Percentiles rank a stretch among this genome's conserved stretches.
Conservation (phyloP, 805 yeast genomes). For the Groenewaldozyma tartarivorans region DNA sequence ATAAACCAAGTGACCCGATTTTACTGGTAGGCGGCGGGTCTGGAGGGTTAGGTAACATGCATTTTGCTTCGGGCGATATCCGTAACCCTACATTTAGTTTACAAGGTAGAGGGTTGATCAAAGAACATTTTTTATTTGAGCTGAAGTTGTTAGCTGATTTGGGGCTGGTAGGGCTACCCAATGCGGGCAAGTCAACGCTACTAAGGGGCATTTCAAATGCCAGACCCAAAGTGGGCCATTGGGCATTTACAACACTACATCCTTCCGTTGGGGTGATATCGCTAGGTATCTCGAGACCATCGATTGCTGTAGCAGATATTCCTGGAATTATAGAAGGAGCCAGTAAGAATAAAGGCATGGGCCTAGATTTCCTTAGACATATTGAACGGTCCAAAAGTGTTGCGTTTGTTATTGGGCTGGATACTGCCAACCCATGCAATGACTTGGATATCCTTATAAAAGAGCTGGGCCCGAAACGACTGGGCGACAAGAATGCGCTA, state of each 20-base stretch:
- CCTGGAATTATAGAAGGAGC: constrained; percentile 95
- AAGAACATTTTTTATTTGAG: constrained; percentile 65
- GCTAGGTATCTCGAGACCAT: constrained; percentile 38
- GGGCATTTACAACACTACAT: constrained; percentile 91
- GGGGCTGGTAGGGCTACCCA: constrained; percentile 91
- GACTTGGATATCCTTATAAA: constrained; percentile 54
- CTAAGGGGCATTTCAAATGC: constrained; percentile 83
- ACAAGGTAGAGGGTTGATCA: constrained; percentile 61
- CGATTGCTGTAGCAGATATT: constrained; percentile 92
- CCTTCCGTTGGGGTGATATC: constrained; percentile 88
- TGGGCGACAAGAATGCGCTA: constrained; percentile 52
- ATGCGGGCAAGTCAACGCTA: constrained; percentile 92
- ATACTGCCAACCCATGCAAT: constrained; percentile 48
- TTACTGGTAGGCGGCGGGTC: constrained; percentile 72
- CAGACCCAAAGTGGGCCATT: constrained; percentile 84
- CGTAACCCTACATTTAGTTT: constrained; percentile 88
- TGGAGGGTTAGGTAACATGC: constrained; percentile 97
- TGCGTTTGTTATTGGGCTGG: constrained; percentile 78
- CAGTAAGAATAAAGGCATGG: constrained; percentile 75
- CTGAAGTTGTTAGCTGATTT: constrained; percentile 83
- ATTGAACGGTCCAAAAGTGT: constrained; percentile 86
- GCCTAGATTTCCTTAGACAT: constrained; percentile 84
- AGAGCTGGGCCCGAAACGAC: constrained; percentile 63
- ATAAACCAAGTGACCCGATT: constrained; percentile 55
- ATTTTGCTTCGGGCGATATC: constrained; percentile 71